Percentiles rank a stretch among this genome's conserved stretches.
These are phyloP conservation scores for Marasmius sp. DNA, from an alignment of 1,284 basidiomycete genomes.

Conservation along the genomic window DNA sequence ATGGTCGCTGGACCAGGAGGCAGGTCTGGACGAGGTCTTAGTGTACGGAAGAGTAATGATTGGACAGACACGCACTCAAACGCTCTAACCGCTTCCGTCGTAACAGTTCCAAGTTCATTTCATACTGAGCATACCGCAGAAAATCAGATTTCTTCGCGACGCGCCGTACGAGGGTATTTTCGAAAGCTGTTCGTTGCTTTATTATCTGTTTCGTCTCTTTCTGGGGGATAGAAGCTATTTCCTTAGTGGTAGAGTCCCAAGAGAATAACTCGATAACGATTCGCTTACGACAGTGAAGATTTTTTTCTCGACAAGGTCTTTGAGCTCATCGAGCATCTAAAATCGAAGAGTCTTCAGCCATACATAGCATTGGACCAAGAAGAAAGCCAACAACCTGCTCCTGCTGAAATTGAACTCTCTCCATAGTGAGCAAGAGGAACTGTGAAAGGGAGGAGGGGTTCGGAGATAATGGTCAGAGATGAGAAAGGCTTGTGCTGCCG, in stretches of 20 bases:
- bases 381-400: conserved; percentile 62
- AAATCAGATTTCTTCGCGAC: conserved; percentile 88
- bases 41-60: conserved; percentile 1
- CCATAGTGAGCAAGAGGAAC: conserved; percentile 56
- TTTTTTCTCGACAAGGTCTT: conserved; percentile 86
- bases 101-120: conserved; percentile 85
- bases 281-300: conserved; percentile 79
- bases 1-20: conserved; percentile 58
- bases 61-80: conserved; percentile 53
- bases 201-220: conserved; percentile 85
- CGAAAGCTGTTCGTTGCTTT: conserved; percentile 81
- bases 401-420: conserved; percentile 92
- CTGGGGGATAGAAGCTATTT: conserved; percentile 33
- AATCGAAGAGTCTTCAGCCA: conserved; percentile 1
- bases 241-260: not conserved
- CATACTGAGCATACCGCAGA: conserved; percentile 89
- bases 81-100: conserved; percentile 73
- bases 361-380: not conserved
- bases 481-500: not conserved
- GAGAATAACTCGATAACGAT: not conserved
- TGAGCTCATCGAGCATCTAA: conserved; percentile 93
- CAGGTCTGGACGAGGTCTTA: conserved; percentile 39
- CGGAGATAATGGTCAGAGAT: not conserved
- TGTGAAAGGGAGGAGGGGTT: not conserved
- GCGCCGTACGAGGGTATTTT: conserved; percentile 81